Percentiles rank a stretch among this genome's conserved stretches.
Evolutionary conservation across 768 basidiomycete genomes (phyloP).

Genomic region (Astraeus odoratus): DNA sequence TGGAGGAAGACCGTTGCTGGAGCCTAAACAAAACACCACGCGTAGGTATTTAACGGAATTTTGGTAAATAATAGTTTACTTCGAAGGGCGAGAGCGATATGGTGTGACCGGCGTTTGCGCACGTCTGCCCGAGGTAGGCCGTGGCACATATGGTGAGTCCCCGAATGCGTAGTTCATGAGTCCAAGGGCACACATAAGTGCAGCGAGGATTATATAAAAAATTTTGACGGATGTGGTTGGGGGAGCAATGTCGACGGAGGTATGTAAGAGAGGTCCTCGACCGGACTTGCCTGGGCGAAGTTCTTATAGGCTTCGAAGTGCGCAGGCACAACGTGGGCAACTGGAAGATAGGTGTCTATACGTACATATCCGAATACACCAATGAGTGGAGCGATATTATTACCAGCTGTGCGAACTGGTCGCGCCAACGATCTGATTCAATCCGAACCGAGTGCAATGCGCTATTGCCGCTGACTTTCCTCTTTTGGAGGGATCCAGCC

Average conservation of each 20-base stretch:
- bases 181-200: slow-evolving; percentile 18
- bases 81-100: slow-evolving; percentile 11
- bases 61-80: slow-evolving; percentile 6
- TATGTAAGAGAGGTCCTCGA: slow-evolving; percentile 9
- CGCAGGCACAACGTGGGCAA: slow-evolving; percentile 19
- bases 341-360: slow-evolving; percentile 12
- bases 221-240: slow-evolving; percentile 17
- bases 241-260: slow-evolving; percentile 10
- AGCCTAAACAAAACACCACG: slow-evolving; percentile 5
- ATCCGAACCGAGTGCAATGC: slow-evolving; percentile 6
- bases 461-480: slow-evolving; percentile 11
- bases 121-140: slow-evolving; percentile 12
- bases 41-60: background rate
- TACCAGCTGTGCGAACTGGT: background rate
- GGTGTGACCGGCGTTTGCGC: slow-evolving; percentile 19
- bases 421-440: slow-evolving; percentile 6
- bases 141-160: slow-evolving; percentile 19
- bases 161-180: slow-evolving; percentile 28
- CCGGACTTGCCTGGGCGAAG: slow-evolving; percentile 6
- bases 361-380: slow-evolving; percentile 8
- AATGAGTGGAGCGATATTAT: slow-evolving; percentile 14
- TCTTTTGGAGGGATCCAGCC: too few relatives aligned
- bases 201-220: slow-evolving; percentile 16
- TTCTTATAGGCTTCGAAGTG: slow-evolving; percentile 20
- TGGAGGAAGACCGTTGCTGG: slow-evolving; percentile 10